phyloP scores from a whole-genome alignment of 768 basidiomycete species.

The Amanita muscaria region DNA sequence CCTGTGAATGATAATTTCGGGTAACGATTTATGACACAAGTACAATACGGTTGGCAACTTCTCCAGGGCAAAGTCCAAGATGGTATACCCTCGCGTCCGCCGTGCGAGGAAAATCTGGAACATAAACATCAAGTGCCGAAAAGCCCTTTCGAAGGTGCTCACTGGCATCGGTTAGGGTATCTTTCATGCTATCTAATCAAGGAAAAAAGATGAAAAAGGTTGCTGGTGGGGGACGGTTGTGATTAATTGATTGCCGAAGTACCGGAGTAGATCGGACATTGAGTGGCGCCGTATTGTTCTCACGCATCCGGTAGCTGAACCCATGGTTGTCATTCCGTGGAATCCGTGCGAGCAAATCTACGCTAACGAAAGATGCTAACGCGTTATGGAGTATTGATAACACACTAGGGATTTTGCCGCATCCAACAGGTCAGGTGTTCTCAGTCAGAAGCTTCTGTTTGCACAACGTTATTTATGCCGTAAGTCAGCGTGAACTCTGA shows the following conservation, averaged over 20 bases:
- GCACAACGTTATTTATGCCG: too few relatives aligned
- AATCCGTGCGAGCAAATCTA: too few relatives aligned
- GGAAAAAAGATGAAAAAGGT: background rate
- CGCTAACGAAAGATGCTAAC: too few relatives aligned
- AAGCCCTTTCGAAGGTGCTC: conserved; percentile 19
- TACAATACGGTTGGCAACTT: conserved; percentile 77
- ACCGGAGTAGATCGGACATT: too few relatives aligned
- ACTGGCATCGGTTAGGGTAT: conserved; percentile 61
- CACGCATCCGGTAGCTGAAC: too few relatives aligned
- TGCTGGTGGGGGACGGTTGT: too few relatives aligned
- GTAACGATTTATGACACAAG: background rate
- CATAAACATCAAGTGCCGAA: conserved; percentile 1
- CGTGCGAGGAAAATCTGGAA: conserved; percentile 67
- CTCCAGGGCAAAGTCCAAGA: conserved; percentile 63
- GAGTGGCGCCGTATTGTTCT: too few relatives aligned
- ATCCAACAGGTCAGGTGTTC: background rate
- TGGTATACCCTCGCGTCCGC: conserved; percentile 71
- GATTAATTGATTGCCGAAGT: too few relatives aligned
- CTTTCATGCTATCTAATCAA: conserved; percentile 38
- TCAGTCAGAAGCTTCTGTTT: too few relatives aligned
- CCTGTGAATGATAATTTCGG: background rate
- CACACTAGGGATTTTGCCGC: background rate
- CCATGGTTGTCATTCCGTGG: too few relatives aligned
- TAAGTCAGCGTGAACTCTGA: too few relatives aligned
- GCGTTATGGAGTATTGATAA: too few relatives aligned